phyloP scores from a whole-genome alignment of 2,329 filamentous ascomycete species.

The Arthrobotrys megalospora region DNA sequence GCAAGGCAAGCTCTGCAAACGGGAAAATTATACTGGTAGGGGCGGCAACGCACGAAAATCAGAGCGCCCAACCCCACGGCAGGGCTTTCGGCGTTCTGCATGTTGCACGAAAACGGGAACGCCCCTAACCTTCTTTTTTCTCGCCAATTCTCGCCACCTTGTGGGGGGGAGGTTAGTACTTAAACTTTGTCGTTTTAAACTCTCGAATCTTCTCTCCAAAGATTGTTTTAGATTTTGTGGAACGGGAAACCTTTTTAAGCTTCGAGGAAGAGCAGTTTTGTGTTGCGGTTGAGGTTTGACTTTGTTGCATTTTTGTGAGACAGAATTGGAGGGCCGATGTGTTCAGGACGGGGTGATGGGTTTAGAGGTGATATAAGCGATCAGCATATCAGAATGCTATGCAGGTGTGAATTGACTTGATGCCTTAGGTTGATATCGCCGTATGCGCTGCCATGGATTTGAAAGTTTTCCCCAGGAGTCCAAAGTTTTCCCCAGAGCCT shows the following conservation, averaged over 20 bases:
- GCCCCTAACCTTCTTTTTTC: slow-evolving; percentile 17
- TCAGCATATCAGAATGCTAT: background rate
- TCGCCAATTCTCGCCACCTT: slow-evolving; percentile 37
- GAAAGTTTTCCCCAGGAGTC: background rate
- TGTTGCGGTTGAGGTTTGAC: slow-evolving; percentile 29
- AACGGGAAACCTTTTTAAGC: slow-evolving; percentile 7
- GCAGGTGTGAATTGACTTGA: background rate
- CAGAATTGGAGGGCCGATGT: background rate
- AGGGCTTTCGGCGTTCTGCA: slow-evolving; percentile 11
- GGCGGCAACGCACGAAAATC: slow-evolving; percentile 38
- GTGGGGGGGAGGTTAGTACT: background rate
- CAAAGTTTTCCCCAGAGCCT: background rate
- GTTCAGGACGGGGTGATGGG: slow-evolving; percentile 19
- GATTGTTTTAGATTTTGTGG: slow-evolving; percentile 15
- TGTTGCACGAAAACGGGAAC: slow-evolving; percentile 50
- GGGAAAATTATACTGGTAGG: slow-evolving; percentile 12
- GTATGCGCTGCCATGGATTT: slow-evolving; percentile 5
- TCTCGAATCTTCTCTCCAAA: slow-evolving; percentile 25
- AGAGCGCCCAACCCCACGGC: background rate
- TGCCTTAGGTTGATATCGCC: background rate
- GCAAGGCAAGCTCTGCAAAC: slow-evolving; percentile 5
- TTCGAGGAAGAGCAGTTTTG: slow-evolving; percentile 18
- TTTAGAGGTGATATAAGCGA: slow-evolving; percentile 41
- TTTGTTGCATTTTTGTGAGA: slow-evolving; percentile 45
- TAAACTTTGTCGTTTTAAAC: slow-evolving; percentile 12